Percentiles rank a stretch among this genome's conserved stretches.
Conservation (phyloP, 2,329 filamentous ascomycete genomes). For the Aureobasidium sp. region DNA sequence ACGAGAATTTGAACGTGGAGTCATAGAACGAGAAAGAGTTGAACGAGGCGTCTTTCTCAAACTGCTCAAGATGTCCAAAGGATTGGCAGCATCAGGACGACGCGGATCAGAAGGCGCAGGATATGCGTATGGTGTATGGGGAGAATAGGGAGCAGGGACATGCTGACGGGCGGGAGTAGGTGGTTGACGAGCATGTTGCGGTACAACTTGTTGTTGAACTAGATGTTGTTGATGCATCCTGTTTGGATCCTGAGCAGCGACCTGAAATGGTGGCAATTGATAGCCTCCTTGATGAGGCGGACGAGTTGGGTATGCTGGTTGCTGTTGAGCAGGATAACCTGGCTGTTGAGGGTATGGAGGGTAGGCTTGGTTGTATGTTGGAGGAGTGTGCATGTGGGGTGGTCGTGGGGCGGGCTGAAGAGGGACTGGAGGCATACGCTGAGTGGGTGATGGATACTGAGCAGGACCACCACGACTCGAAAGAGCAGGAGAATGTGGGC, state of each 20-base stretch:
- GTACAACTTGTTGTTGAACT: conserved; percentile 3
- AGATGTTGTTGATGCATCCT: conserved; percentile 23
- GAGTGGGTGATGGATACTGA: conserved; percentile 24
- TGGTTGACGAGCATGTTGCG: conserved; percentile 17
- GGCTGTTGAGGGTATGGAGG: conserved; percentile 15
- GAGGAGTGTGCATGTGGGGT: conserved; percentile 23
- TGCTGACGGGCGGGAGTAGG: conserved; percentile 8
- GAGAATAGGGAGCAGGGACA: conserved; percentile 5
- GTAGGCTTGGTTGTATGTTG: conserved; percentile 24
- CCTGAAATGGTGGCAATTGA: conserved; percentile 40
- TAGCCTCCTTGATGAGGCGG: conserved; percentile 33
- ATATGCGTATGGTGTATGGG: conserved; percentile 14
- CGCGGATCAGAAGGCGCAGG: conserved; percentile 21
- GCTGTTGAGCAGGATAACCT: neutral
- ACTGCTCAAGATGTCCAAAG: neutral
- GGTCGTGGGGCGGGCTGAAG: conserved; percentile 16
- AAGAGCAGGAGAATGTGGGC: conserved; percentile 17
- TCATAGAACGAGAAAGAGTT: neutral
- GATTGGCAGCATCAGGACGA: neutral
- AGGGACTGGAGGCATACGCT: conserved; percentile 17
- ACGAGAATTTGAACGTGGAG: neutral
- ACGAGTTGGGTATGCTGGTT: conserved; percentile 14
- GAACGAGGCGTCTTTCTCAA: neutral
- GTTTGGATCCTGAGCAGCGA: conserved; percentile 35
- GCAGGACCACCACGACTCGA: conserved; percentile 17